Evolutionary conservation across 768 basidiomycete genomes (phyloP).

Genomic region (Lentinula aciculospora): DNA sequence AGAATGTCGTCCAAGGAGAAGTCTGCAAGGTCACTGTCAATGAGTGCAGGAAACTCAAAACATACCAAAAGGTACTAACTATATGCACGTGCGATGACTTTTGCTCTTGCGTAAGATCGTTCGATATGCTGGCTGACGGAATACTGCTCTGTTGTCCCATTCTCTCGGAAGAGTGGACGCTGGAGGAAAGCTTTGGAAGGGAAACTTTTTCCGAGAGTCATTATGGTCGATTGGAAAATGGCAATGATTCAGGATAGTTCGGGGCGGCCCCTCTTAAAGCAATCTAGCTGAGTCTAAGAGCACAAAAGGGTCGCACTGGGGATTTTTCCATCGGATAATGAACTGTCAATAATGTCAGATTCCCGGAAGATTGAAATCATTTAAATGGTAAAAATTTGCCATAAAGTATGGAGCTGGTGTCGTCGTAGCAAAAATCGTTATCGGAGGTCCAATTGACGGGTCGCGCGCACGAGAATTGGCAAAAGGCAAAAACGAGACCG

Average conservation of each 20-base stretch:
- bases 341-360: background rate
- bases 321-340: background rate
- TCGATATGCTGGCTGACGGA: slow-evolving; percentile 15
- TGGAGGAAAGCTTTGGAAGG: background rate
- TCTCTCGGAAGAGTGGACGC: background rate
- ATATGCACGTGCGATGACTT: slow-evolving; percentile 8
- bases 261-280: no score
- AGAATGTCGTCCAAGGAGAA: slow-evolving; percentile 9
- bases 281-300: no score
- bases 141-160: background rate
- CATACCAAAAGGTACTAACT: background rate
- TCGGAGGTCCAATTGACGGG: no score
- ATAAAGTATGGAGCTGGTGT: no score
- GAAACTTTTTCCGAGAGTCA: background rate
- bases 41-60: background rate
- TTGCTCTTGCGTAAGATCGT: slow-evolving; percentile 27
- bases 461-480: no score
- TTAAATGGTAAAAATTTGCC: no score
- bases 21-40: slow-evolving; percentile 5
- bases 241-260: no score
- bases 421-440: no score
- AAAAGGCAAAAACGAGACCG: no score
- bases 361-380: no score
- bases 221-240: background rate
- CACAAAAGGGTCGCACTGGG: background rate